These are phyloP conservation scores for Beta macrorhiza DNA, from an alignment of 179 eudicot genomes.

Conservation along the genomic window DNA sequence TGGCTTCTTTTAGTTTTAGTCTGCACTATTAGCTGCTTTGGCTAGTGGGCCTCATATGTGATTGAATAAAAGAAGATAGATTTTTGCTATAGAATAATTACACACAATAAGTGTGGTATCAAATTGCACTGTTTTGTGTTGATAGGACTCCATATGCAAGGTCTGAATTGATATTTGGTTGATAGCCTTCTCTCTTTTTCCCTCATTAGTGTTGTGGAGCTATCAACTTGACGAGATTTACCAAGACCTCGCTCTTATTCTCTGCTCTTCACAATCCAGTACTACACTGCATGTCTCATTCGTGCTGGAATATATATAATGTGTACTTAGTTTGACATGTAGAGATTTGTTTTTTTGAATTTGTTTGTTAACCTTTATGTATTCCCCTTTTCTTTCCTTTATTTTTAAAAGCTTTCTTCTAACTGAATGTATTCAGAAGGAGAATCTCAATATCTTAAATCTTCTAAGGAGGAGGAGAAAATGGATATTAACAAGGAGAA, in stretches of 20 bases:
- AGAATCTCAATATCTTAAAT: conserved; percentile 33
- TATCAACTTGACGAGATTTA: neutral
- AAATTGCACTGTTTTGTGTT: neutral
- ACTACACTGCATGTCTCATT: neutral
- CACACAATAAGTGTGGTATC: neutral
- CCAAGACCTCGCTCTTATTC: neutral
- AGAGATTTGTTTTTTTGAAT: neutral
- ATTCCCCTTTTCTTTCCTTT: neutral
- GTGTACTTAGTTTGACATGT: conserved; percentile 6
- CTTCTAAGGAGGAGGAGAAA: conserved; percentile 33
- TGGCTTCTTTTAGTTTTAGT: neutral
- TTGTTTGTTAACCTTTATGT: neutral
- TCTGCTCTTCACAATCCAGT: neutral
- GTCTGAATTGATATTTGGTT: neutral
- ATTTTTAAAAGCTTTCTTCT: neutral
- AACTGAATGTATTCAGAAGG: conserved; percentile 28
- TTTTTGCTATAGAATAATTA: neutral
- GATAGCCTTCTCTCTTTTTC: too few relatives aligned
- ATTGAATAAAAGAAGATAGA: neutral
- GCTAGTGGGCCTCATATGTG: neutral
- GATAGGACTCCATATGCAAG: neutral
- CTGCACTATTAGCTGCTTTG: neutral
- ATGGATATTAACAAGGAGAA: conserved; percentile 37
- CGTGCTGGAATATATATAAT: neutral
- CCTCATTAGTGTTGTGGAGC: neutral